Evolutionary conservation across 1,284 basidiomycete species (phyloP).

Genomic region (Ceratorhiza oryzae-sativae): DNA sequence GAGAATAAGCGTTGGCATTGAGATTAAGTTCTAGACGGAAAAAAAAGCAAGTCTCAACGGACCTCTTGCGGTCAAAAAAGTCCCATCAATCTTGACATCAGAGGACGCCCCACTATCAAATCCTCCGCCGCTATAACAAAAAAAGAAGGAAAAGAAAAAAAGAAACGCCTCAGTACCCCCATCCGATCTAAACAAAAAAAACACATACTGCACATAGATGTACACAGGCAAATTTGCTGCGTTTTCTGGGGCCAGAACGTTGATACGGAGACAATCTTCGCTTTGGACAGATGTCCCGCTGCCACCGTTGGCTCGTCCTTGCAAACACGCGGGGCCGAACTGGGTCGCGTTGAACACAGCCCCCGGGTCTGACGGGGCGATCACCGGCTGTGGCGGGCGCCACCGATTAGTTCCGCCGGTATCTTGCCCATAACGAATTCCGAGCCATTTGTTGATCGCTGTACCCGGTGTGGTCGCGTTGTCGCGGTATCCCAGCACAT

Average conservation of each 20-base stretch:
- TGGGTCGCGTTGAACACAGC: slow-evolving; percentile 50
- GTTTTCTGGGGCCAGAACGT: slow-evolving; percentile 45
- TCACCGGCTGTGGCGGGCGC: slow-evolving; percentile 52
- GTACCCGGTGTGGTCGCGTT: slow-evolving; percentile 48
- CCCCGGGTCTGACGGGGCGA: slow-evolving; percentile 35
- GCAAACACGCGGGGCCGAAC: slow-evolving; percentile 56
- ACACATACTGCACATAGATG: slow-evolving; percentile 52
- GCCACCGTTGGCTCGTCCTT: slow-evolving; percentile 49
- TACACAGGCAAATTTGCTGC: slow-evolving; percentile 54
- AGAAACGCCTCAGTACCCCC: not conserved
- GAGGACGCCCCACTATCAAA: slow-evolving; percentile 55
- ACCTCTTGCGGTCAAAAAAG: slow-evolving; percentile 51
- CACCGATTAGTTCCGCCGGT: slow-evolving; percentile 55
- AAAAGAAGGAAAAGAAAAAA: not conserved
- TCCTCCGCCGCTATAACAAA: slow-evolving; percentile 47
- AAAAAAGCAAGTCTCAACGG: not conserved
- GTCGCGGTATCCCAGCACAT: slow-evolving; percentile 53
- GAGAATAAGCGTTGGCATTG: not conserved
- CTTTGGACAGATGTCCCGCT: slow-evolving; percentile 52
- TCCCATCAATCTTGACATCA: slow-evolving; percentile 57
- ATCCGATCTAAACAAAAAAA: not conserved
- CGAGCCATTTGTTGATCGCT: slow-evolving; percentile 54
- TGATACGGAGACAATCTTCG: slow-evolving; percentile 56
- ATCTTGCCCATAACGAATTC: slow-evolving; percentile 53
- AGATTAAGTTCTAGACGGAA: not conserved